Evolutionary conservation across 768 basidiomycete genomes (phyloP), one percentile per base, ranked within the genome.

Genomic region (Rhizopogon rudus): DNA sequence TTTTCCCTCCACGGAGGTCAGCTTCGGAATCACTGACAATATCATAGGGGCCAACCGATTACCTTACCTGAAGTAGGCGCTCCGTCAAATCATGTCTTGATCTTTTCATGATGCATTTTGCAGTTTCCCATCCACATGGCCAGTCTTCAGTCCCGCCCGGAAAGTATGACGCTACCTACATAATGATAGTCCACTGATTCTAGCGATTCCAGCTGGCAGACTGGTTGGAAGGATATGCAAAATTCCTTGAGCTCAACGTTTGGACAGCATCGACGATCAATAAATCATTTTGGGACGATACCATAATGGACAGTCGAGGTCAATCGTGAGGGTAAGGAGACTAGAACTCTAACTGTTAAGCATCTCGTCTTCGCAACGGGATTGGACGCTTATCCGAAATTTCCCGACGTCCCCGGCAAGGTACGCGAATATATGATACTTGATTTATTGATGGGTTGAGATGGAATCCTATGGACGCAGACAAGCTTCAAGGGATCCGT

Each of bases 201-300:
- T 16, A 10, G 13, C 42, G 5, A 12, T 8, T 29, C 8, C 51
- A 83, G 80, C 74, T 88, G 20, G 86, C 79, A 1, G 80, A 82
- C 57, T 88, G 83, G 81, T 68, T 87, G 13, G 86, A 88, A 62
- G 71, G 69, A 5, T 88, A 87, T 57, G 84, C 46, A 69, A 25
- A 25, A 25, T 25, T 25, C 22, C 22, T 25, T 25, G 22, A 25
- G 22, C 22, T 25, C 22, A 25, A 25, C 22, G 22, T 25, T 25
- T 25, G 22, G 22, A 25, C 22, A 2, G 22, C 22, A 25, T 25
- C 22, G 22, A 25, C 22, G 22, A 25, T 25, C 3, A 25, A 25
- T 25, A 25, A 25, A 25, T 25, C 22, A 25, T 25, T 25, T 25
- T 3, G 22, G 22, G 22, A 25, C 22, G 22, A 25, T 3, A 25